A percentile compares a stretch with the other conserved stretches of the same genome.
Conservation (phyloP, 2,329 filamentous ascomycete genomes). For the Penicillium sp. region DNA sequence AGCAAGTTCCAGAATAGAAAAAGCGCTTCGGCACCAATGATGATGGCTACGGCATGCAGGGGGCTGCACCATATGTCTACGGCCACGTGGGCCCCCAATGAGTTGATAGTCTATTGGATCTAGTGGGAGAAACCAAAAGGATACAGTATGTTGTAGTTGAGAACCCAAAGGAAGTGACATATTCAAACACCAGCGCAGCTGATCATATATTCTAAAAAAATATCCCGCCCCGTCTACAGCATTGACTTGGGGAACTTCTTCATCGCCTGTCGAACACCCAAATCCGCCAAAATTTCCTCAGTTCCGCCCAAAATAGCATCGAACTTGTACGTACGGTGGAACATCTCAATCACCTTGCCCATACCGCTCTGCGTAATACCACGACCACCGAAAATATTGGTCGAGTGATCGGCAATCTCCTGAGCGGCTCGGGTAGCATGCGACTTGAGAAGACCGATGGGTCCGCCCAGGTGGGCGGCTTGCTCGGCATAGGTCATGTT, state of each 20-base stretch:
- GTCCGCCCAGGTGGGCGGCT: constrained; percentile 73
- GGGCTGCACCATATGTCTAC: no score
- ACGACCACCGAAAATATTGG: constrained; percentile 84
- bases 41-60: no score
- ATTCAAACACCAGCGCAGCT: neutral
- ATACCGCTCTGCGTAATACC: constrained; percentile 80
- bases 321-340: constrained; percentile 82
- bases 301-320: constrained; percentile 77
- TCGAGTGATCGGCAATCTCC: constrained; percentile 80
- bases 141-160: no score
- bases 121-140: neutral
- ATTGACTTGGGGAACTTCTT: constrained; percentile 83
- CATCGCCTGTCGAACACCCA: constrained; percentile 82
- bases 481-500: constrained; percentile 81
- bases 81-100: no score
- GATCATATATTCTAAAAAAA: neutral
- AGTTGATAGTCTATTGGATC: neutral
- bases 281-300: constrained; percentile 79
- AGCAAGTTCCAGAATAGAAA: no score
- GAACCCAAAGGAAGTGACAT: neutral
- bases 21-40: no score
- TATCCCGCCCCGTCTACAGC: constrained; percentile 57
- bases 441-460: constrained; percentile 81
- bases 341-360: constrained; percentile 81
- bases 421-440: constrained; percentile 75